Conservation (phyloP, 805 yeast species). For the Starmerella apis region DNA sequence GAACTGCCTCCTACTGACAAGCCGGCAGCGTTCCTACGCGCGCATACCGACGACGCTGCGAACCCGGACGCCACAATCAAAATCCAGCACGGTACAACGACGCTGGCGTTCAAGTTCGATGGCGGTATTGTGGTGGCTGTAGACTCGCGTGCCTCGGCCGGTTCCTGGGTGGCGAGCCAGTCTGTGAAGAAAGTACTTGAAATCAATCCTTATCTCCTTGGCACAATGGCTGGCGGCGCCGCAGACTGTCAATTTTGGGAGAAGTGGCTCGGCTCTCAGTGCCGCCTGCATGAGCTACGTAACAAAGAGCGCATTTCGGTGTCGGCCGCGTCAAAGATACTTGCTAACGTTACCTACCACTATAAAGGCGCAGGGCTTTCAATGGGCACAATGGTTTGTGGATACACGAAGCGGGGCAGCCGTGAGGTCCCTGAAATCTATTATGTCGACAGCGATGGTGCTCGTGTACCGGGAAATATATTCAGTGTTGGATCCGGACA, state of each 20-base stretch:
- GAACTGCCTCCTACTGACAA: slow-evolving; percentile 72
- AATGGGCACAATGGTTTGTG: slow-evolving; percentile 99
- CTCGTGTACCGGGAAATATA: slow-evolving; percentile 84
- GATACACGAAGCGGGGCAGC: slow-evolving; percentile 88
- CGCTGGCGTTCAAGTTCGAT: slow-evolving; percentile 89
- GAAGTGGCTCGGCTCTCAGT: slow-evolving; percentile 95
- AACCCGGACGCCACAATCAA: slow-evolving; percentile 93
- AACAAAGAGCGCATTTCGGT: slow-evolving; percentile 92
- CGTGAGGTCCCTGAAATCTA: slow-evolving; percentile 59
- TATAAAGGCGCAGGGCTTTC: slow-evolving; percentile 98
- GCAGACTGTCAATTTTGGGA: slow-evolving; percentile 99
- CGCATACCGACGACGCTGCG: slow-evolving; percentile 91
- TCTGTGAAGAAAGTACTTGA: slow-evolving; percentile 95
- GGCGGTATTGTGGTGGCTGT: slow-evolving; percentile 94
- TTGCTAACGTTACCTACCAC: slow-evolving; percentile 78
- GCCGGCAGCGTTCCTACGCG: slow-evolving; percentile 87
- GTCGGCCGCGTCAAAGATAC: slow-evolving; percentile 91
- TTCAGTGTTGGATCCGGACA: slow-evolving; percentile 99
- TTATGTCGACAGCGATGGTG: slow-evolving; percentile 95
- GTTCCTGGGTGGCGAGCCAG: slow-evolving; percentile 95
- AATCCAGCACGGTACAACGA: slow-evolving; percentile 98
- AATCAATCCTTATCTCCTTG: slow-evolving; percentile 86
- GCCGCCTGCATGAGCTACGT: slow-evolving; percentile 86
- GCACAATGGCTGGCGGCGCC: slow-evolving; percentile 99
- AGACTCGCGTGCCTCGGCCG: slow-evolving; percentile 96